phyloP scores from a whole-genome alignment of 2,329 filamentous ascomycete species.

The Coniella vitis region DNA sequence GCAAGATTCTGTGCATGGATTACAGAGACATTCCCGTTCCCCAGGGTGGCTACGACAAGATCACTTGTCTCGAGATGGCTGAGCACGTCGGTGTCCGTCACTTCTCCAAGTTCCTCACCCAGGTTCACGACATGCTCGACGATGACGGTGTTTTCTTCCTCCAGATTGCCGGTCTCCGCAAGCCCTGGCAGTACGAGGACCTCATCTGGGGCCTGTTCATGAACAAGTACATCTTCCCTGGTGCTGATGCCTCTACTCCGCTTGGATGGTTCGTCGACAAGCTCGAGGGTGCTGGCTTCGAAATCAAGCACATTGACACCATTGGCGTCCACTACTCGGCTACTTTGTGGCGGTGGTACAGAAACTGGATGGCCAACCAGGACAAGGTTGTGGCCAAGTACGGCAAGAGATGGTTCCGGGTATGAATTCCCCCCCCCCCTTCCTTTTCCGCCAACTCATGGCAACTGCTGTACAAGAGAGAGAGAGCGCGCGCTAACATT shows the following conservation, averaged over 20 bases:
- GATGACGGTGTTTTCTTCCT: constrained; percentile 95
- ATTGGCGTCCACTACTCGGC: constrained; percentile 95
- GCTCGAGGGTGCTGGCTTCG: constrained; percentile 80
- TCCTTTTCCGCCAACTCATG: no score
- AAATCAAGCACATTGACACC: constrained; percentile 88
- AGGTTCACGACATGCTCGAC: constrained; percentile 92
- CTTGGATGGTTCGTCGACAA: constrained; percentile 80
- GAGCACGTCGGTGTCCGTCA: constrained; percentile 96
- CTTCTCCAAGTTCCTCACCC: constrained; percentile 71
- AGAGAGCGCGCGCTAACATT: not conserved
- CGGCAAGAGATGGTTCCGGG: constrained; percentile 89
- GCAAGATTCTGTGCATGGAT: constrained; percentile 89
- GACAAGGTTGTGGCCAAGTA: constrained; percentile 95
- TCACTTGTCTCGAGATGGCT: constrained; percentile 96
- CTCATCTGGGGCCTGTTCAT: constrained; percentile 98
- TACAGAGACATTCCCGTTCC: constrained; percentile 89
- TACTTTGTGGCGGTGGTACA: constrained; percentile 96
- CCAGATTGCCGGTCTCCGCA: constrained; percentile 89
- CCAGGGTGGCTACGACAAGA: constrained; percentile 79
- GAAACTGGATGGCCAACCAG: constrained; percentile 93
- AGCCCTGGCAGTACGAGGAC: constrained; percentile 96
- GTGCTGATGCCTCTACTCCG: constrained; percentile 90
- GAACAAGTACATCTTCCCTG: constrained; percentile 99
- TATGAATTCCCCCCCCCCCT: constrained; percentile 40
- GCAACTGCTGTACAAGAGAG: no score